Evolutionary conservation across 2,329 filamentous ascomycete species (phyloP).

Genomic region (Sporothrix globosa): DNA sequence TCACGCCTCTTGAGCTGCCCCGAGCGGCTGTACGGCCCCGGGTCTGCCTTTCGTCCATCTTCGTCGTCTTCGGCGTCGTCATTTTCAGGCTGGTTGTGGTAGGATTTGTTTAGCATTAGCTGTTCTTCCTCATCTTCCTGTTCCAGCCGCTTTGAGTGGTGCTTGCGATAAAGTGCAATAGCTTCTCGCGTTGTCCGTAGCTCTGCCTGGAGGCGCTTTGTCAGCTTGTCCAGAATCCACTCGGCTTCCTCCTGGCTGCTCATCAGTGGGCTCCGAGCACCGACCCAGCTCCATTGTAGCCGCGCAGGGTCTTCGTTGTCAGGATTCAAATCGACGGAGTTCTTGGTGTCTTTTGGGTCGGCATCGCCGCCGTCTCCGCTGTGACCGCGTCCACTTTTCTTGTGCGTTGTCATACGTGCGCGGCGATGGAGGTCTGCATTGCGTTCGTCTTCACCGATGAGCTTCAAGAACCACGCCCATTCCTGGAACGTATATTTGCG

Average conservation of each 20-base stretch:
- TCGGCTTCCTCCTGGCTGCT: slow-evolving; percentile 68
- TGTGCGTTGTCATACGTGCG: slow-evolving; percentile 35
- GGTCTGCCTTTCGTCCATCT: neutral
- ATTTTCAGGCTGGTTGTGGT: neutral
- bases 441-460: slow-evolving; percentile 70
- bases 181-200: slow-evolving; percentile 41
- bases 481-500: slow-evolving; percentile 78
- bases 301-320: slow-evolving; percentile 7
- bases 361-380: neutral
- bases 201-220: slow-evolving; percentile 58
- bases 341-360: neutral
- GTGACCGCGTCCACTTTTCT: neutral
- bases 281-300: slow-evolving; percentile 71
- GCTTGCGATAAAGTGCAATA: neutral
- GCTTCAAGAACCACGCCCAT: slow-evolving; percentile 80
- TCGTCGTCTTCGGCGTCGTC: neutral
- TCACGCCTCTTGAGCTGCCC: slow-evolving; percentile 14
- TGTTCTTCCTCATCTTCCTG: neutral
- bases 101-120: neutral
- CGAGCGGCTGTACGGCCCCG: slow-evolving; percentile 23
- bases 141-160: neutral
- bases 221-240: slow-evolving; percentile 71
- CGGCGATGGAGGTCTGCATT: slow-evolving; percentile 55
- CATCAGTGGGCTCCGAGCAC: slow-evolving; percentile 69
- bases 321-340: neutral